phyloP scores from a whole-genome alignment of 164 flowering plant genomes.

The Stephania yunnanensis region DNA sequence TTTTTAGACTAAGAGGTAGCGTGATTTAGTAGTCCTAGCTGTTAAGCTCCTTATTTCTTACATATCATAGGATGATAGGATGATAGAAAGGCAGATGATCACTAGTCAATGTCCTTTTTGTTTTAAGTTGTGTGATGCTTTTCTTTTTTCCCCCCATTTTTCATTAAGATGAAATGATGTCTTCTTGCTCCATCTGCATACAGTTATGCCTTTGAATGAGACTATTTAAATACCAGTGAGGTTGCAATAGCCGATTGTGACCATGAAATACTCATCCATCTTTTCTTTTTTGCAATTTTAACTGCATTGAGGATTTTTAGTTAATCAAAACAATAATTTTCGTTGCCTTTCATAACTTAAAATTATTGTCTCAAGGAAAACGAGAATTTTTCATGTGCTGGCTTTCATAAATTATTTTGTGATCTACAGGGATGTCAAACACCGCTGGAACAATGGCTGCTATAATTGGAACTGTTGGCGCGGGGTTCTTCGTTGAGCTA shows the following conservation, averaged over 20 bases:
- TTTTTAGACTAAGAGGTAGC: background rate
- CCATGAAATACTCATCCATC: background rate
- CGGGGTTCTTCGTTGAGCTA: slow-evolving; percentile 82
- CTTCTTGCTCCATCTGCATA: background rate
- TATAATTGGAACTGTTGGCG: slow-evolving; percentile 86
- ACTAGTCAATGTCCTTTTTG: background rate
- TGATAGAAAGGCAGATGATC: background rate
- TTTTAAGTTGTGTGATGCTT: too few relatives aligned
- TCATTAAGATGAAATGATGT: too few relatives aligned
- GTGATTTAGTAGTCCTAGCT: background rate
- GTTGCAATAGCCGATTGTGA: background rate
- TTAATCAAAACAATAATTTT: background rate
- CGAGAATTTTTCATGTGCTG: background rate
- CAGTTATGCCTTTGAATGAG: background rate
- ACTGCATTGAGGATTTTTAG: too few relatives aligned
- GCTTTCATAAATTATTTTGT: background rate
- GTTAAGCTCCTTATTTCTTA: background rate
- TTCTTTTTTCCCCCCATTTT: too few relatives aligned
- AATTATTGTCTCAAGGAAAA: background rate
- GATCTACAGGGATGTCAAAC: slow-evolving; percentile 64
- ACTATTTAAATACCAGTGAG: background rate
- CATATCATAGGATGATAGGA: background rate
- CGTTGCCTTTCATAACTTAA: too few relatives aligned
- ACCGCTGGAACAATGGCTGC: slow-evolving; percentile 94
- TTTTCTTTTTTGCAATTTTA: too few relatives aligned